Evolutionary conservation across 306 rosid genomes (phyloP), one percentile per base, ranked within the genome.

Genomic region (cucumber (Cucumis sativus)): DNA sequence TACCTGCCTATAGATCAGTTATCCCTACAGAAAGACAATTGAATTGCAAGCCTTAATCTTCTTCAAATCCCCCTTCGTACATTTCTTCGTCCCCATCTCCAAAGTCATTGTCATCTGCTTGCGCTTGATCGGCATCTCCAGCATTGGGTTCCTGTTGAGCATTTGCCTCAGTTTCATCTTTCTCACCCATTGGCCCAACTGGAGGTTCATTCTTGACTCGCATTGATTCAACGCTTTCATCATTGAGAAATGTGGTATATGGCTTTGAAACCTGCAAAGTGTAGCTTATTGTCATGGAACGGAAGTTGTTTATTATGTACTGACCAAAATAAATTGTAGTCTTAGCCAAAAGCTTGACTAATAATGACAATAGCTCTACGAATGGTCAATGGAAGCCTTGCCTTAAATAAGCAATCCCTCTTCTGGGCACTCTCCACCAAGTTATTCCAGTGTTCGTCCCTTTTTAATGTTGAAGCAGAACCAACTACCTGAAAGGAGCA

Each of bases 361-460:
- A 5, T 49, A 12, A 55, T 33, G 17, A 17, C 45, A 39, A 15
- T 59, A 47, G 51, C 43, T 41, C 5, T n/a, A 76, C 54, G 54
- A 28, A 28, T 28, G 30, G 30, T 28, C 18, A 60, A 54, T 7
- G 59, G 69, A 63, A 70, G 75, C n/a, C 30, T 74, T 85, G 92
- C 97, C 92, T 91, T 84, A 40, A 86, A 80, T 18, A 88, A 71
- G 77, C 87, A 77, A 15, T 82, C 56, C 79, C 97, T 90, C 80
- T 81, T 71, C 84, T 87, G 91, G 35, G 98, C 96, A 82, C 91
- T 92, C 81, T 92, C 89, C 78, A 92, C 95, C 33, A 94, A 86
- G 81, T 94, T 88, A 80, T 83, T 87, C 98, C 98, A 94, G 79
- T 83, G 96, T 79, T 69, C 77, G 78, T 84, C 87, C 80, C 85